phyloP scores from a whole-genome alignment of 1,139 yeast genomes.

The Taphrina deformans region DNA sequence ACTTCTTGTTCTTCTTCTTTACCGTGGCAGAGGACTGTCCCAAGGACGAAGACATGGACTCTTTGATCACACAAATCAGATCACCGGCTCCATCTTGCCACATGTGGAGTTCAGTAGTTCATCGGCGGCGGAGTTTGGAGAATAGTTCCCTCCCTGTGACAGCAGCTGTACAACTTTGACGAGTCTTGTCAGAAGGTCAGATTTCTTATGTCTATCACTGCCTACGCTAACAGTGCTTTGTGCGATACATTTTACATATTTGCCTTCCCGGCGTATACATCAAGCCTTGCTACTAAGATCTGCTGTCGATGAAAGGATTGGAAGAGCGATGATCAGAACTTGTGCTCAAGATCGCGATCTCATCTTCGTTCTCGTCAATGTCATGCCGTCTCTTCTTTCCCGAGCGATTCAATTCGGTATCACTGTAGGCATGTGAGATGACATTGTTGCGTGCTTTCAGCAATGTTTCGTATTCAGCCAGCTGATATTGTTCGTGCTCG shows the following conservation, averaged over 20 bases:
- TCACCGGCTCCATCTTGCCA: not conserved
- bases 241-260: not conserved
- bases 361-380: not conserved
- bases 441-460: slow-evolving; percentile 14
- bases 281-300: too few relatives aligned
- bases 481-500: slow-evolving; percentile 22
- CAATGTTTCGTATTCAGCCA: slow-evolving; percentile 26
- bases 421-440: slow-evolving; percentile 17
- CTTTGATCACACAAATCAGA: too few relatives aligned
- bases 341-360: not conserved
- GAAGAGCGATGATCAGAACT: not conserved
- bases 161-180: too few relatives aligned
- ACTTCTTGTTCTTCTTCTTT: too few relatives aligned
- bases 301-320: not conserved
- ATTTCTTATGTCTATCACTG: not conserved
- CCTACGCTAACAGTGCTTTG: not conserved
- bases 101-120: not conserved
- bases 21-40: too few relatives aligned
- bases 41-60: too few relatives aligned
- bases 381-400: slow-evolving; percentile 15
- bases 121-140: too few relatives aligned
- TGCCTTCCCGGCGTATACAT: too few relatives aligned
- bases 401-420: slow-evolving; percentile 13
- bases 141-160: too few relatives aligned
- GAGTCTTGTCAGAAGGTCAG: too few relatives aligned